Evolutionary conservation across 1,284 basidiomycete species (phyloP).

Genomic region (Marasmius oreades): DNA sequence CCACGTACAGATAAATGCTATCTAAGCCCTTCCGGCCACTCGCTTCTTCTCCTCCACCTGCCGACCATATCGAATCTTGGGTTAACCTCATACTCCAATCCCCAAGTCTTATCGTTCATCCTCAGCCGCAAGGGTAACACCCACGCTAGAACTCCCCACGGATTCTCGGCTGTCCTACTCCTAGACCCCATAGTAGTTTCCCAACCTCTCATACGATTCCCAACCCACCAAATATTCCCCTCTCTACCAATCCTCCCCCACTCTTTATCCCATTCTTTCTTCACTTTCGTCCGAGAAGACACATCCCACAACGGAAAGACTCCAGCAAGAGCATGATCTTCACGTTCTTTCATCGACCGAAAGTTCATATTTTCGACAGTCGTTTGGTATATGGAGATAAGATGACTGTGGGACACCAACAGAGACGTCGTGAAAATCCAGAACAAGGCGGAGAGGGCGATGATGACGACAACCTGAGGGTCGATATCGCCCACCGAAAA

Average conservation of each 20-base stretch:
- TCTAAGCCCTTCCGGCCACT: conserved; percentile 13
- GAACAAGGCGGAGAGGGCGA: conserved; percentile 71
- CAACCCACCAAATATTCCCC: conserved; percentile 83
- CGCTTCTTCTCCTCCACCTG: conserved; percentile 12
- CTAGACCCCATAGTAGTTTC: conserved; percentile 71
- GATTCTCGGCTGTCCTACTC: conserved; percentile 7
- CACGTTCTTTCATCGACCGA: conserved; percentile 57
- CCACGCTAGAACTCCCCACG: conserved; percentile 11
- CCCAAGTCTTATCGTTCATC: not conserved
- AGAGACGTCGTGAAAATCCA: conserved; percentile 64
- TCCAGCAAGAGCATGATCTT: conserved; percentile 43
- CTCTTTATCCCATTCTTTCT: conserved; percentile 62
- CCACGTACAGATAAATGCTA: too few species aligned
- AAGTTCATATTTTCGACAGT: conserved; percentile 75
- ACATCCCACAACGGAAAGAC: conserved; percentile 8
- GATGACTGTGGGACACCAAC: conserved; percentile 51
- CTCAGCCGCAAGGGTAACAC: conserved; percentile 7
- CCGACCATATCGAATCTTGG: conserved; percentile 15
- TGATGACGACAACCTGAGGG: conserved; percentile 51
- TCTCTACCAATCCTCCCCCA: conserved; percentile 75
- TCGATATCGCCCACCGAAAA: conserved; percentile 37
- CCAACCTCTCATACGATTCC: conserved; percentile 38
- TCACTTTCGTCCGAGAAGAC: conserved; percentile 36
- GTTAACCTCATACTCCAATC: conserved; percentile 11
- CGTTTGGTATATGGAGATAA: conserved; percentile 67